Evolutionary conservation across 176 grass and related monocot species (phyloP).

Genomic region (Alopecurus myosuroides): DNA sequence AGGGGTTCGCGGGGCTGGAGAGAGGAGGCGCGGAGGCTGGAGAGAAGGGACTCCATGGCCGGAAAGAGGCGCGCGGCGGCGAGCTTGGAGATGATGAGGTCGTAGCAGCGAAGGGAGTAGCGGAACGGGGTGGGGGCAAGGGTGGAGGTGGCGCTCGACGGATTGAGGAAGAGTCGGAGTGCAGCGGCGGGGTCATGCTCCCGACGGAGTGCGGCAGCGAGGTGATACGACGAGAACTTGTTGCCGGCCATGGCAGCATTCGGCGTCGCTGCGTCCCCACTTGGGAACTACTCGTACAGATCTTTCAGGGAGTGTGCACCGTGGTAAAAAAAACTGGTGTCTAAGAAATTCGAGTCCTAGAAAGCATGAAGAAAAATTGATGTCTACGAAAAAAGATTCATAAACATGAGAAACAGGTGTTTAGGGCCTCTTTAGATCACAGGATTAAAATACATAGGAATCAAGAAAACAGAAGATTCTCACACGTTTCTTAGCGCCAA

Average conservation of each 20-base stretch:
- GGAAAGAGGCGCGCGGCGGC: slow-evolving; percentile 49
- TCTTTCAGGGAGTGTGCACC: too few relatives aligned
- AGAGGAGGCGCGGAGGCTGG: not conserved
- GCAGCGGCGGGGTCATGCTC: not conserved
- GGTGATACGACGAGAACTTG: slow-evolving; percentile 9
- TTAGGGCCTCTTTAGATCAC: too few relatives aligned
- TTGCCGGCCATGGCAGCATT: not conserved
- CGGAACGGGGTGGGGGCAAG: not conserved
- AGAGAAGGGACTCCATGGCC: slow-evolving; percentile 50
- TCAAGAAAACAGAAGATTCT: too few relatives aligned
- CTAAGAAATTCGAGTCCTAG: too few relatives aligned
- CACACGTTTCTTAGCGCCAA: too few relatives aligned
- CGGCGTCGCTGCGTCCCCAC: not conserved
- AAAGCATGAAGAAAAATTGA: too few relatives aligned
- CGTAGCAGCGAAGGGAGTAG: slow-evolving; percentile 46
- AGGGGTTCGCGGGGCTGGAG: not conserved
- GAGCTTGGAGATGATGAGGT: slow-evolving; percentile 61
- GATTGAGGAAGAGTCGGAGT: not conserved
- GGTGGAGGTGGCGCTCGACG: not conserved
- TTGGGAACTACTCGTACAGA: not conserved
- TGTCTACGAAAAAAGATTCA: too few relatives aligned
- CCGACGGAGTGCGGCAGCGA: not conserved
- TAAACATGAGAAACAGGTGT: too few relatives aligned
- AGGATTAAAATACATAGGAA: too few relatives aligned
- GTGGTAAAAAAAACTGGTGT: too few relatives aligned